Evolutionary conservation across 169 alveolate genomes (phyloP), one percentile per base, ranked within the genome.

Genomic region (Eimeria nieschulzi): DNA sequence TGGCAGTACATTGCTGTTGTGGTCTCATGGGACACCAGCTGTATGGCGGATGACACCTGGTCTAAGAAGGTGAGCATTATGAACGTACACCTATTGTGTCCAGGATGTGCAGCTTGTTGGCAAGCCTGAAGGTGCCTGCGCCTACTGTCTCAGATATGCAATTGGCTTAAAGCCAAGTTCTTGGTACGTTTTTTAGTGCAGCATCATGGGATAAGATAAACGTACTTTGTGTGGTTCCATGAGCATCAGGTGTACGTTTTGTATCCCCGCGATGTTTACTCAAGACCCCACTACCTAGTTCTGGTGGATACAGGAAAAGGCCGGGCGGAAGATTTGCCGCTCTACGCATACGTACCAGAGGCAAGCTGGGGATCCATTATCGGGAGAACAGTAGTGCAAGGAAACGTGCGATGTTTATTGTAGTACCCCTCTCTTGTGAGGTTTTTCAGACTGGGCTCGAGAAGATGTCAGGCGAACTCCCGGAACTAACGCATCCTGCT

Each of bases 301-400:
- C 64, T 87, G 66, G 87, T 87, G 78, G 56, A 72, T 56, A 39
- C 23, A 54, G 54, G 25, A 19, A 55, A n/a, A 6, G 92, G n/a
- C 7, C 33, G 33, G 17, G 78, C 87, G 7, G 53, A 46, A 5
- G 66, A 13, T 8, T 51, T n/a, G 75, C 92, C 92, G 2, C 73
- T 23, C 7, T 87, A 68, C 79, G 80, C 92, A n/a, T 87, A 87
- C 46, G 92, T 87, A 9, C 92, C 92, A 53, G 92, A 87, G 76
- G 92, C 56, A 46, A 75, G 92, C 21, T 9, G 80, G 13, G 61
- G 63, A 17, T 25, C 70, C n/a, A 13, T 26, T 21, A 13, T 15
- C 33, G 59, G 61, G 33, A 59, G 68, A 59, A 59, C 9, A n/a
- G 23, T 59, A n/a, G 23, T 7, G 68, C n/a, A n/a, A 9, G 23